Percentiles rank a stretch among this genome's conserved stretches.
Conservation (phyloP, 352 stramenopile genomes). For the Phytopythium kandeliae region DNA sequence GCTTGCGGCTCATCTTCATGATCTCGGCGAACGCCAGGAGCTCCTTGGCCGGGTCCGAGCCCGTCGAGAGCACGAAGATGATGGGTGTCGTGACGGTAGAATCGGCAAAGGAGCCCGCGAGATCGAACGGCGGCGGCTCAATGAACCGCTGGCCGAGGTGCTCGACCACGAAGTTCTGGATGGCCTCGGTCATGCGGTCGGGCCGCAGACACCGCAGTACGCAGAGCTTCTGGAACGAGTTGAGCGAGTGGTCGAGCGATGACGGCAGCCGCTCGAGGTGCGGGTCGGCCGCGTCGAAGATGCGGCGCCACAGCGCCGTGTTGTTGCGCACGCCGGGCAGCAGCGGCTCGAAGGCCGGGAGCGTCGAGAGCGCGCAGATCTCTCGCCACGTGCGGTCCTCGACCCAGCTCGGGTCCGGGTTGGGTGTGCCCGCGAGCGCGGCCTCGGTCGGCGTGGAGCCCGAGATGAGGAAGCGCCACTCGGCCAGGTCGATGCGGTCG, state of each 20-base stretch:
- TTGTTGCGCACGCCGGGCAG: conserved; percentile 18
- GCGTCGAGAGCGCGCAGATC: conserved; percentile 63
- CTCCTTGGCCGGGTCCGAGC: conserved; percentile 87
- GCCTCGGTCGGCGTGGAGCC: conserved; percentile 46
- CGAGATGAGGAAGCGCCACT: conserved; percentile 94
- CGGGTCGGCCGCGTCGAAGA: conserved; percentile 82
- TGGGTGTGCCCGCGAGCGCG: conserved; percentile 9
- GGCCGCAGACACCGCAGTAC: conserved; percentile 73
- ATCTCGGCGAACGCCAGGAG: conserved; percentile 80
- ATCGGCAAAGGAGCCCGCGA: conserved; percentile 80
- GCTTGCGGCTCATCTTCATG: conserved; percentile 79
- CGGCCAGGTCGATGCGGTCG: conserved; percentile 77
- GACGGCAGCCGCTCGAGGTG: conserved; percentile 71
- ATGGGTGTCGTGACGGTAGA: conserved; percentile 83
- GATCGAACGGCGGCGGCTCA: conserved; percentile 78
- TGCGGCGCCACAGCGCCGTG: conserved; percentile 45
- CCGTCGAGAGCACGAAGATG: conserved; percentile 90
- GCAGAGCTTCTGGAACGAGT: conserved; percentile 81
- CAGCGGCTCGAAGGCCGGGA: conserved; percentile 58
- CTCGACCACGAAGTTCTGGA: conserved; percentile 88
- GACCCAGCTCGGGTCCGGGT: conserved; percentile 22
- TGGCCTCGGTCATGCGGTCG: conserved; percentile 84
- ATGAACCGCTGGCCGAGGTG: conserved; percentile 89
- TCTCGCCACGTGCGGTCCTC: conserved; percentile 28
- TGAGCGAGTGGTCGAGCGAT: conserved; percentile 51